A percentile compares a stretch with the other conserved stretches of the same genome.
Evolutionary conservation across 2,329 filamentous ascomycete species (phyloP).

Genomic region (Periconia sp.): DNA sequence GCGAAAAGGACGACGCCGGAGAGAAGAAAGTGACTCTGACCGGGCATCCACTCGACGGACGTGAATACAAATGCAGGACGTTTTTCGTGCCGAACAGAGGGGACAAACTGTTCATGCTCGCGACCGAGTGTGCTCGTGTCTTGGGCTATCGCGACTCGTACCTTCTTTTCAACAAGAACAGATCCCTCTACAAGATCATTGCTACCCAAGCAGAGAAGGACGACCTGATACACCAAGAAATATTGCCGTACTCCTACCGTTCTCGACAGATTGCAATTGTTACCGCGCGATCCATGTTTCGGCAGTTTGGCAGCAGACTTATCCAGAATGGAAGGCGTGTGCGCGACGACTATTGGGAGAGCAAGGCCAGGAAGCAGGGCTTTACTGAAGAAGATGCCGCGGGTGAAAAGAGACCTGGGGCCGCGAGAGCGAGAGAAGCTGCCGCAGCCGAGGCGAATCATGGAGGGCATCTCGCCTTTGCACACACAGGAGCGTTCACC

Average conservation of each 20-base stretch:
- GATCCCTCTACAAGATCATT: constrained; percentile 96
- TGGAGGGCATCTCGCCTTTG: constrained; percentile 49
- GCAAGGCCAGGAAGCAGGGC: constrained; percentile 93
- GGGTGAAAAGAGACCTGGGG: constrained; percentile 93
- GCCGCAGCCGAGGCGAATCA: constrained; percentile 66
- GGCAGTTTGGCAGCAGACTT: constrained; percentile 93
- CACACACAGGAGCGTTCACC: constrained; percentile 29
- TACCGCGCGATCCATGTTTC: constrained; percentile 96
- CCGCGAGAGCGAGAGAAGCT: constrained; percentile 82
- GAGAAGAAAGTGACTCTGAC: constrained; percentile 90
- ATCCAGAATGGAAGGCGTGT: constrained; percentile 88
- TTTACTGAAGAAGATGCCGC: constrained; percentile 97
- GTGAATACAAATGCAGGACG: constrained; percentile 89
- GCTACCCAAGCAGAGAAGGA: constrained; percentile 95
- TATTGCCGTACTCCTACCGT: constrained; percentile 93
- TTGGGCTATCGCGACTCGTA: constrained; percentile 97
- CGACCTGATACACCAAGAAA: constrained; percentile 90
- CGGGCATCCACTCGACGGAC: constrained; percentile 77
- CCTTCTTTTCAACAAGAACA: constrained; percentile 96
- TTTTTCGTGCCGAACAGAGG: constrained; percentile 90
- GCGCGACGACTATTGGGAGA: constrained; percentile 98
- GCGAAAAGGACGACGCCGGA: constrained; percentile 88
- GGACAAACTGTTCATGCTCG: constrained; percentile 97
- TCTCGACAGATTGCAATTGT: constrained; percentile 99
- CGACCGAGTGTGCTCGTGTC: constrained; percentile 93